phyloP scores from a whole-genome alignment of 805 yeast genomes.

The Cephaloascus albidus region DNA sequence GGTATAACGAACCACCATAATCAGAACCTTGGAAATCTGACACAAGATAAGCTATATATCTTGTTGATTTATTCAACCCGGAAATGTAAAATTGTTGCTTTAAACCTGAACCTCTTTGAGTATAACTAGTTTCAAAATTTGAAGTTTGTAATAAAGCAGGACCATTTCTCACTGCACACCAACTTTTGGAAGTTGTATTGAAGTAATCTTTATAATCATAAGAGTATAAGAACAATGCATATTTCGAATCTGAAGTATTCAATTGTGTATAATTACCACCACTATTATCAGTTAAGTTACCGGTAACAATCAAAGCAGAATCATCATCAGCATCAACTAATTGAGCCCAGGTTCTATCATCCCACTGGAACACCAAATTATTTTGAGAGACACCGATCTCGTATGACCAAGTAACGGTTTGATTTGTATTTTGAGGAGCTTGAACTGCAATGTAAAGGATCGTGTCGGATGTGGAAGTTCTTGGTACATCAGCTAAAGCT shows the following conservation, averaged over 20 bases:
- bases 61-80: conserved; percentile 51
- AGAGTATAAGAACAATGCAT: conserved; percentile 38
- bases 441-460: conserved; percentile 26
- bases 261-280: background rate
- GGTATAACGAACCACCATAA: conserved; percentile 59
- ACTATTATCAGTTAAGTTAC: conserved; percentile 24
- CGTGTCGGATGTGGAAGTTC: conserved; percentile 4
- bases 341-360: conserved; percentile 40
- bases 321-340: conserved; percentile 64
- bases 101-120: conserved; percentile 35
- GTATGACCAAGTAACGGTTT: conserved; percentile 43
- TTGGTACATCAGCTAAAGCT: conserved; percentile 26
- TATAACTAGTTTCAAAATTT: conserved; percentile 21
- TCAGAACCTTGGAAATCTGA: conserved; percentile 30
- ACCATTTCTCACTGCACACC: conserved; percentile 64
- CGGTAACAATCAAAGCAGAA: conserved; percentile 59
- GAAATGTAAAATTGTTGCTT: conserved; percentile 55
- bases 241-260: conserved; percentile 11
- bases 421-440: conserved; percentile 29
- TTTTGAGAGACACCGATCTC: conserved; percentile 58
- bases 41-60: conserved; percentile 57
- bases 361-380: conserved; percentile 65
- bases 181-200: conserved; percentile 37
- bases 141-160: conserved; percentile 21
- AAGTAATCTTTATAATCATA: conserved; percentile 25